Conservation (phyloP, 495 filamentous ascomycete species). For the Chaetomium tenue region DNA sequence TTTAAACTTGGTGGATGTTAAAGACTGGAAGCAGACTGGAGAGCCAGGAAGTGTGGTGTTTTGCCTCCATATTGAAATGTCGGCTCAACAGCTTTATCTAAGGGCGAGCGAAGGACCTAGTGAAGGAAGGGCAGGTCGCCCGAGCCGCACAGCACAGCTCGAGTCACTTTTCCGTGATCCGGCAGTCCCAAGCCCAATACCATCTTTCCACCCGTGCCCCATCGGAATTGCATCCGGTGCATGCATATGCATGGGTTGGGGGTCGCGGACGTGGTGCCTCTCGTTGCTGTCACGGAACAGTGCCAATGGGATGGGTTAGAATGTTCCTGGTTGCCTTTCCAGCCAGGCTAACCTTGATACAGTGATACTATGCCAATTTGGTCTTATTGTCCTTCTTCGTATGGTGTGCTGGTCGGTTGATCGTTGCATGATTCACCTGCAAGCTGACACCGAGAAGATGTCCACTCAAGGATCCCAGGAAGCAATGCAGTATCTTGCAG, state of each 20-base stretch:
- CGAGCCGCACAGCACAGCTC: background rate
- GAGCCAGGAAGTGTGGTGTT: too few species aligned
- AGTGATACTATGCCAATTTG: background rate
- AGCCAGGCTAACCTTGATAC: too few species aligned
- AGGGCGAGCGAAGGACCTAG: too few species aligned
- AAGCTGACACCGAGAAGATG: background rate
- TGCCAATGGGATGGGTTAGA: background rate
- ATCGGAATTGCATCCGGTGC: conserved; percentile 12
- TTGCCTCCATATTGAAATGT: too few species aligned
- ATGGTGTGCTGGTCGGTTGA: background rate
- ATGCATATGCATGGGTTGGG: background rate
- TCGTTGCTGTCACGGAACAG: background rate
- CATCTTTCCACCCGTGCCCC: background rate
- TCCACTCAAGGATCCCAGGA: background rate
- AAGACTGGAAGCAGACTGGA: too few species aligned
- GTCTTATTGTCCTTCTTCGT: background rate
- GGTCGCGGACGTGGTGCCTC: conserved; percentile 1
- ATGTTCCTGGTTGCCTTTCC: background rate
- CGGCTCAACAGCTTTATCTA: too few species aligned
- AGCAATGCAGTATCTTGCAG: background rate
- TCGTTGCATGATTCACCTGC: background rate
- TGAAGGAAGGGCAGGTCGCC: too few species aligned
- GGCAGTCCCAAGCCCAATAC: background rate
- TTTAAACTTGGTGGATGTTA: too few species aligned
- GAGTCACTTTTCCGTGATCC: background rate